Base-by-base conservation (phyloP, 805 yeast genomes). In the Yarrowia osloensis region DNA sequence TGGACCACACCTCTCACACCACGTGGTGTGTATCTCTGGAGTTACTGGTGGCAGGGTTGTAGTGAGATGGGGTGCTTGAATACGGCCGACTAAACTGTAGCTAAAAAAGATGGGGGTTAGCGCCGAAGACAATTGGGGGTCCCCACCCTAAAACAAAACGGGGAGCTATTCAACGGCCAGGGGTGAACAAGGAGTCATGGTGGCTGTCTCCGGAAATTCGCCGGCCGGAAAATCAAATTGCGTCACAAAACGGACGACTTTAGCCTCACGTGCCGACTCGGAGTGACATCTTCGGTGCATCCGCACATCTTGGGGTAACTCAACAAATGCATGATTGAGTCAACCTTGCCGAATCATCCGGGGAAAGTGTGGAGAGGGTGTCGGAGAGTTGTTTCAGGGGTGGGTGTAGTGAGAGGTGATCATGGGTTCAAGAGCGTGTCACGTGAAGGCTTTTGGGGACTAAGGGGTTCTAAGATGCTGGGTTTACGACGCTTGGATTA, bases 61-160 rank as follows among this genome's bases (percentile, higher is more conserved):
- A 19, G 35, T 19, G 46, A 17, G 28, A 13, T 44, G 52, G 33
- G 31, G 31, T 46, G 54, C 54, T 29, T 28, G 35, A 47, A 47
- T 47, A 47, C 54, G 54, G 54, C 8, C 17, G 54, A 47, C 39
- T 19, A 49, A 47, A 47, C 54, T 49, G 55, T 49, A 49, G 54
- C 54, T 47, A 47, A 47, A 28, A n/a, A 46, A 28, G 17, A 26
- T 26, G 52, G 33, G 46, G 49, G 24, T 42, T 44, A 24, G 49
- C 49, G 8, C 46, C 46, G 21, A 35, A 19, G 15, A 21, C 15
- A 21, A 21, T 40, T 40, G 46, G 46, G 17, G 40, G 46, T 9
- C 17, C 12, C 46, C n/a, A 44, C 29, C 15, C 29, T 44, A 44
- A 22, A 44, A 24, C 15, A 24, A 22, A 24, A 12, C 17, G 46